A percentile compares a stretch with the other conserved stretches of the same genome.
phyloP scores from a whole-genome alignment of 1,284 basidiomycete genomes.

The Somion occarium region DNA sequence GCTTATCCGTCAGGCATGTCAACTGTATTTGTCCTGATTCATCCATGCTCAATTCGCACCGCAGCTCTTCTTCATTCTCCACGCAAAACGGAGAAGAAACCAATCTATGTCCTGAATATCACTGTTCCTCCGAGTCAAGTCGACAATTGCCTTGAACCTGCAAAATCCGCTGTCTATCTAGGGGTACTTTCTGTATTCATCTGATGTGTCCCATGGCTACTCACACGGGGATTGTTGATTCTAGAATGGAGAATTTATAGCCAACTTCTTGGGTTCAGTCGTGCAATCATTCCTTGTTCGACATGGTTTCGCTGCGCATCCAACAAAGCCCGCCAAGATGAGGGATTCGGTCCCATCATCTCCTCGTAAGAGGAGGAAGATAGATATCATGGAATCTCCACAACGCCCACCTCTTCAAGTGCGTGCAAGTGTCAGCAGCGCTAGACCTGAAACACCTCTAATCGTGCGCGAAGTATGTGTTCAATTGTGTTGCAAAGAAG shows the following conservation, averaged over 20 bases:
- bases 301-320: conserved; percentile 50
- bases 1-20: conserved; percentile 40
- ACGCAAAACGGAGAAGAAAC: conserved; percentile 68
- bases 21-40: neutral
- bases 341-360: neutral
- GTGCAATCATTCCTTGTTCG: conserved; percentile 62
- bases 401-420: neutral
- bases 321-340: neutral
- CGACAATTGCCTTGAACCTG: conserved; percentile 76
- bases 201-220: no score
- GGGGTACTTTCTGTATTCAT: no score
- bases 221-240: no score
- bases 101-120: conserved; percentile 79
- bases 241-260: conserved; percentile 53
- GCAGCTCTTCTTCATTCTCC: conserved; percentile 63
- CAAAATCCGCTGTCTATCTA: conserved; percentile 65
- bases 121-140: conserved; percentile 58
- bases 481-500: no score
- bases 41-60: neutral
- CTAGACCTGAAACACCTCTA: neutral
- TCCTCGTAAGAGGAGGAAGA: conserved; percentile 20
- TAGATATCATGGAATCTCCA: neutral
- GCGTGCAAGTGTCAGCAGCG: neutral
- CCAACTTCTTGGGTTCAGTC: conserved; percentile 50
- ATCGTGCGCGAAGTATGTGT: no score